Percentiles rank a stretch among this genome's conserved stretches.
phyloP scores from a whole-genome alignment of 2,329 filamentous ascomycete species.

The Alternaria burnsii region DNA sequence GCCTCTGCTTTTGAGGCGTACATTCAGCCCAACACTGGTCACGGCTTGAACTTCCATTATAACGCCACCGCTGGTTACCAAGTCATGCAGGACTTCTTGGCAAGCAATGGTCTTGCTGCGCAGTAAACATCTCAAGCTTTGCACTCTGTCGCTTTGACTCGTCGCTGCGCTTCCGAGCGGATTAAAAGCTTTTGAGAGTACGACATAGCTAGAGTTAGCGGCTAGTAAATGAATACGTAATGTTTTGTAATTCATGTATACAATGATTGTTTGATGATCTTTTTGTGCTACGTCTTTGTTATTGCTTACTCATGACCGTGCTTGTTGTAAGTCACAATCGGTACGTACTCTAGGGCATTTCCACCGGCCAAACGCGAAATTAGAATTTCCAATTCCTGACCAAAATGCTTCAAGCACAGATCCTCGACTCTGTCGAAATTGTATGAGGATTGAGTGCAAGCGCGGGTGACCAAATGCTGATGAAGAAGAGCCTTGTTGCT shows the following conservation, averaged over 20 bases:
- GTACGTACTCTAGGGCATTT: neutral
- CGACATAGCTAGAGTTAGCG: neutral
- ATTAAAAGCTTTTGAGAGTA: neutral
- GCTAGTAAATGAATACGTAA: neutral
- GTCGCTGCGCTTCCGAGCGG: neutral
- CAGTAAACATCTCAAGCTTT: neutral
- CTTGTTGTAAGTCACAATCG: neutral
- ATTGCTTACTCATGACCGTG: neutral
- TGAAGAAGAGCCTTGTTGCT: conserved; percentile 30
- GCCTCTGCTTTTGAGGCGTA: conserved; percentile 61
- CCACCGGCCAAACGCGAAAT: neutral
- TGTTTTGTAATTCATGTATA: neutral
- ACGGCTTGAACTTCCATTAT: conserved; percentile 59
- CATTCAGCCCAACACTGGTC: conserved; percentile 60
- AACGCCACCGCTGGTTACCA: conserved; percentile 53
- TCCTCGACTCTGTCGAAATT: neutral
- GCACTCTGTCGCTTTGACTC: neutral
- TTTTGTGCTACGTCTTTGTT: neutral
- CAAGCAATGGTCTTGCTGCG: conserved; percentile 32
- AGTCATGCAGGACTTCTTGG: conserved; percentile 50
- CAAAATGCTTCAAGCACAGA: conserved; percentile 4
- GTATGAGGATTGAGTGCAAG: neutral
- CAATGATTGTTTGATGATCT: neutral
- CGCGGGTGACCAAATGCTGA: conserved; percentile 24
- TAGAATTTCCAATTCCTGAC: conserved; percentile 22